Evolutionary conservation across 1,284 basidiomycete genomes (phyloP).

Genomic region (Ganoderma multipileum): DNA sequence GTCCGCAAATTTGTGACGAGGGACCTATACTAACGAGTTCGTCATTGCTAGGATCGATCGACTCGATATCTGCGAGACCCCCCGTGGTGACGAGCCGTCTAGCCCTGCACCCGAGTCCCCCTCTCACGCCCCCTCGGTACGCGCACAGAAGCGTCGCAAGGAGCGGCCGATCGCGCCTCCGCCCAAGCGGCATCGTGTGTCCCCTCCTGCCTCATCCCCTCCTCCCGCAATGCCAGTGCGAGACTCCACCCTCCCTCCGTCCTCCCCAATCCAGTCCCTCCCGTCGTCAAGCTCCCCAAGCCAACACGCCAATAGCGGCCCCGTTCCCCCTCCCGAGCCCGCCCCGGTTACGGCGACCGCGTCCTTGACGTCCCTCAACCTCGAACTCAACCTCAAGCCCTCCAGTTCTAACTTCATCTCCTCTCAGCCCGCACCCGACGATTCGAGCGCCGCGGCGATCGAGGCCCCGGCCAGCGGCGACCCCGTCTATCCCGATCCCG

Average conservation of each 20-base stretch:
- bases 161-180: neutral
- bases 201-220: neutral
- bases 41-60: neutral
- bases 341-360: neutral
- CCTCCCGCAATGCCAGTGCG: neutral
- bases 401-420: neutral
- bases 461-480: neutral
- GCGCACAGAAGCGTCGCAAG: slow-evolving; percentile 10
- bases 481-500: neutral
- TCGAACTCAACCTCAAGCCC: neutral
- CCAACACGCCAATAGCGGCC: neutral
- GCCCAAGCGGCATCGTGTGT: slow-evolving; percentile 1
- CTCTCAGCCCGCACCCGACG: neutral
- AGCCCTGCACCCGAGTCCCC: slow-evolving; percentile 9
- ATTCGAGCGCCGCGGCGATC: neutral
- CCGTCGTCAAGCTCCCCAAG: neutral
- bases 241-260: slow-evolving; percentile 15
- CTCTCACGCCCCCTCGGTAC: neutral
- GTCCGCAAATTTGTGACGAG: no score
- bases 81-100: neutral
- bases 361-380: neutral
- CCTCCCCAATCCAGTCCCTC: slow-evolving; percentile 10
- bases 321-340: neutral
- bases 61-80: neutral
- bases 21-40: neutral